Base-by-base conservation (phyloP, 2,329 filamentous ascomycete genomes). In the Fusarium nematophilum region DNA sequence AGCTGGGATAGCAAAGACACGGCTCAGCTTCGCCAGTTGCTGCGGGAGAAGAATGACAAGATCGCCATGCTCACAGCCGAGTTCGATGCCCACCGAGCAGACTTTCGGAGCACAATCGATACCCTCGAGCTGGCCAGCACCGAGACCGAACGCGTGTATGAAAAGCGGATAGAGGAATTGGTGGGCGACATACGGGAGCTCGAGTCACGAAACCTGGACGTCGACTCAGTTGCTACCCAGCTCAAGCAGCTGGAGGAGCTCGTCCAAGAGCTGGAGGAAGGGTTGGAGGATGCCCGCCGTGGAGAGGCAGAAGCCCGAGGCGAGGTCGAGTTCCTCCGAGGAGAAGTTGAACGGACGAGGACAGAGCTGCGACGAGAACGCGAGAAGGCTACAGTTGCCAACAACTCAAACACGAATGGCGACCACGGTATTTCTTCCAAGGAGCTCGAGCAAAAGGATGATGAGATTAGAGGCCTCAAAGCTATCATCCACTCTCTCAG, bases 401-500 rank as follows among this genome's bases (percentile, higher is more conserved):
- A 33, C 26, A 56, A 53, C 33, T 83, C 83, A 14, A 60, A 66
- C 5, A 43, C 44, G 30, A 75, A 72, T 46, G 74, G 72, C 21
- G 80, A 82, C 9, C 79, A 81, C 2, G 75, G 79, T 9, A 78
- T 81, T 18, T 75, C 80, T 39, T 83, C 85, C 36, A 92, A 92
- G 74, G 93, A 97, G 62, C 77, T 98, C 25, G 93, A 96, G 72
- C 91, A 96, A 72, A 95, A 96, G 73, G 94, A 99, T 70, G 95
- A 99, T 68, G 95, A 99, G 79, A 98, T 99, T 70, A 86, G 94
- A 59, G 95, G 95, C 39, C 84, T 99, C 63, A 99, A 98, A 76
- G 94, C 95, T 36, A 98, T 99, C 72, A 98, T 99, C 57, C 94
- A 98, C 76, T 97, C 92, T 14, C 82, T 99, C 30, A 97, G 93